phyloP scores from a whole-genome alignment of 2,329 filamentous ascomycete species.

The Apiospora saccharicola region DNA sequence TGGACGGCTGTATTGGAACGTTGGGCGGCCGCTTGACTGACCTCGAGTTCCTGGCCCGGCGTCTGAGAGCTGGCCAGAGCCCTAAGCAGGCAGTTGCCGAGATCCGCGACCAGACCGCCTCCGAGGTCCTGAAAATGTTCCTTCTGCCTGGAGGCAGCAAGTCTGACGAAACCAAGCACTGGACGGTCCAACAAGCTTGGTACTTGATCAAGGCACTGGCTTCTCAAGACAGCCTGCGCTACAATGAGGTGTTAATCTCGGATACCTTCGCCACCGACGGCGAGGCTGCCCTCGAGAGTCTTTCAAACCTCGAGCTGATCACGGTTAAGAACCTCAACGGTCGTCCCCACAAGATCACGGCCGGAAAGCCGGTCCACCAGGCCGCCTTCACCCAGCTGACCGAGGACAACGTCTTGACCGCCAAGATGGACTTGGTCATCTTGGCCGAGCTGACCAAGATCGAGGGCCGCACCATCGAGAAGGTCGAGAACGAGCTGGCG shows the following conservation, averaged over 20 bases:
- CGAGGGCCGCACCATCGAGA: slow-evolving; percentile 78
- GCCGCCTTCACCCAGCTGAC: slow-evolving; percentile 80
- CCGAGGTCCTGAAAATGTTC: slow-evolving; percentile 94
- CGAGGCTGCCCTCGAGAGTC: slow-evolving; percentile 78
- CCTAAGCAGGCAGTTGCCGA: slow-evolving; percentile 83
- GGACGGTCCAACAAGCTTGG: slow-evolving; percentile 91
- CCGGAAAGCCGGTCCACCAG: slow-evolving; percentile 86
- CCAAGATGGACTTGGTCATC: slow-evolving; percentile 76
- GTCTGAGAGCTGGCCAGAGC: slow-evolving; percentile 86
- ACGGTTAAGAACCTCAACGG: slow-evolving; percentile 76
- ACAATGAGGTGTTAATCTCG: slow-evolving; percentile 84
- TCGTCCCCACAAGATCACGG: slow-evolving; percentile 77
- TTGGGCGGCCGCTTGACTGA: slow-evolving; percentile 95
- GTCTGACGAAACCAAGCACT: slow-evolving; percentile 60
- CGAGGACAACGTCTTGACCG: slow-evolving; percentile 74
- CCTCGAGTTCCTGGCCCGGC: slow-evolving; percentile 89
- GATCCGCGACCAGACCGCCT: slow-evolving; percentile 87
- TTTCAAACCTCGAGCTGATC: slow-evolving; percentile 88
- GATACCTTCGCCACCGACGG: slow-evolving; percentile 75
- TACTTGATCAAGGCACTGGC: slow-evolving; percentile 82
- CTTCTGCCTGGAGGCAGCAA: slow-evolving; percentile 70
- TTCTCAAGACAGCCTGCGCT: slow-evolving; percentile 72
- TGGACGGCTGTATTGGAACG: slow-evolving; percentile 82
- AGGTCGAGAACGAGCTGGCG: slow-evolving; percentile 79
- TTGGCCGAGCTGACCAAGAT: slow-evolving; percentile 73